phyloP scores from a whole-genome alignment of 108 stramenopile species.

The Craspedostauros australis region DNA sequence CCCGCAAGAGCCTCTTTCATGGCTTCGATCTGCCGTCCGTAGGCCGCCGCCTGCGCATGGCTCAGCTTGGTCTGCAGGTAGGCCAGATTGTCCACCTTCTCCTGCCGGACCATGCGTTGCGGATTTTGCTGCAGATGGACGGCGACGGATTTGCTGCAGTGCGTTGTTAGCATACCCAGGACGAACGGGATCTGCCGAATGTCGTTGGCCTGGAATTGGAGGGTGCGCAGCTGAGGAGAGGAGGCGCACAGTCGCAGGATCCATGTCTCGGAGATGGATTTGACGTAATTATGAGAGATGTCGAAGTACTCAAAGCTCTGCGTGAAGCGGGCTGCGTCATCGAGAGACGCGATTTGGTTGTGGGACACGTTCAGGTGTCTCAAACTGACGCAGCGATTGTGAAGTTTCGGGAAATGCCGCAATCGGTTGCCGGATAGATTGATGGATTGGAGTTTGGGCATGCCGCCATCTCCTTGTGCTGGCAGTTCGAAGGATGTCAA shows the following conservation, averaged over 20 bases:
- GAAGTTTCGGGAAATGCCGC: conserved; percentile 2
- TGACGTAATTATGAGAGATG: conserved; percentile 27
- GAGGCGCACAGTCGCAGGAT: background rate
- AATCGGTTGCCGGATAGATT: conserved; percentile 17
- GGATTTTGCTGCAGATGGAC: conserved; percentile 35
- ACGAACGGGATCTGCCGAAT: conserved; percentile 14
- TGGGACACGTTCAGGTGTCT: conserved; percentile 8
- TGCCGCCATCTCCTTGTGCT: too few relatives aligned
- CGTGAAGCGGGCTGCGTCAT: conserved; percentile 9
- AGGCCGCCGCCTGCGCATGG: background rate
- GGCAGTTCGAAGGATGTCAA: conserved; percentile 2
- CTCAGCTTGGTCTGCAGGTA: conserved; percentile 31
- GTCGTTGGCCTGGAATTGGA: conserved; percentile 18
- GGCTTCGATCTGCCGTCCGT: background rate
- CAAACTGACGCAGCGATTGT: conserved; percentile 2
- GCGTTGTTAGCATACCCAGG: conserved; percentile 16
- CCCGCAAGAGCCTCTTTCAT: background rate
- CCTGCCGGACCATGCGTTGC: conserved; percentile 19
- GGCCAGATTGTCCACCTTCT: conserved; percentile 14
- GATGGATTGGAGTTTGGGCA: too few relatives aligned
- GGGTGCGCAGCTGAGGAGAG: conserved; percentile 14
- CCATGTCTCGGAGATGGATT: conserved; percentile 15
- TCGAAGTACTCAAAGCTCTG: conserved; percentile 11
- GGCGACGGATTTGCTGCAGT: conserved; percentile 3
- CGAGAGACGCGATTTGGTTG: conserved; percentile 12